Evolutionary conservation across 2,329 filamentous ascomycete species (phyloP).

Genomic region (Emydomyces testavorans): DNA sequence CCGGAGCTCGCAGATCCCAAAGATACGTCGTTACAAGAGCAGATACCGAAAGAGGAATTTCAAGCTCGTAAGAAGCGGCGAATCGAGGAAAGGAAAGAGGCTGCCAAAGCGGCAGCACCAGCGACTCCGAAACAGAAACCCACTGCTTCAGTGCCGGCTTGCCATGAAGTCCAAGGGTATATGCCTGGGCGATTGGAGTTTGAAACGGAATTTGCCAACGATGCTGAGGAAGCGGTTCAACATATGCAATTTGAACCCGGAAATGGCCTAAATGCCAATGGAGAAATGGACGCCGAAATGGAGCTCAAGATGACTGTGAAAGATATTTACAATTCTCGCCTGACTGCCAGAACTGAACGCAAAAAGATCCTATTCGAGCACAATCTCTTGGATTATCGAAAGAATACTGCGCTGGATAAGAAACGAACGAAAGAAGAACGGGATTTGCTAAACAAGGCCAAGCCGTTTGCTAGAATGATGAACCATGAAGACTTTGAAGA

Average conservation of each 20-base stretch:
- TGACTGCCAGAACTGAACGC: conserved; percentile 81
- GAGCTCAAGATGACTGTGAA: conserved; percentile 96
- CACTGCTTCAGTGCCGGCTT: conserved; percentile 85
- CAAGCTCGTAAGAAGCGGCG: conserved; percentile 83
- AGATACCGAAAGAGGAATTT: conserved; percentile 81
- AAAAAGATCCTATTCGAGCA: conserved; percentile 98
- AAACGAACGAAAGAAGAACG: conserved; percentile 91
- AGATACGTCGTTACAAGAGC: conserved; percentile 65
- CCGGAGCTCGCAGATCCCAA: conserved; percentile 74
- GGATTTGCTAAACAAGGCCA: conserved; percentile 82
- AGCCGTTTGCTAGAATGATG: conserved; percentile 96
- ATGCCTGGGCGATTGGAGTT: conserved; percentile 97
- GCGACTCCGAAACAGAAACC: conserved; percentile 89
- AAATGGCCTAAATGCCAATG: conserved; percentile 80
- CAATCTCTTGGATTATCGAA: conserved; percentile 81
- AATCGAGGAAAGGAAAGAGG: conserved; percentile 84
- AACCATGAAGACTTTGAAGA: conserved; percentile 80
- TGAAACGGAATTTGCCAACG: conserved; percentile 94
- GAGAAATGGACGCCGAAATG: conserved; percentile 87
- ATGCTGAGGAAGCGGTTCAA: conserved; percentile 95
- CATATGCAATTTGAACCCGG: conserved; percentile 97
- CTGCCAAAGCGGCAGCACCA: conserved; percentile 69
- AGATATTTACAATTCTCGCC: conserved; percentile 89
- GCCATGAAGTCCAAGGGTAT: conserved; percentile 95
- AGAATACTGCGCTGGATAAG: conserved; percentile 82